A percentile compares a stretch with the other conserved stretches of the same genome.
Evolutionary conservation across 208 protist genomes (phyloP).

Genomic region (Crithidia acanthocephali): DNA sequence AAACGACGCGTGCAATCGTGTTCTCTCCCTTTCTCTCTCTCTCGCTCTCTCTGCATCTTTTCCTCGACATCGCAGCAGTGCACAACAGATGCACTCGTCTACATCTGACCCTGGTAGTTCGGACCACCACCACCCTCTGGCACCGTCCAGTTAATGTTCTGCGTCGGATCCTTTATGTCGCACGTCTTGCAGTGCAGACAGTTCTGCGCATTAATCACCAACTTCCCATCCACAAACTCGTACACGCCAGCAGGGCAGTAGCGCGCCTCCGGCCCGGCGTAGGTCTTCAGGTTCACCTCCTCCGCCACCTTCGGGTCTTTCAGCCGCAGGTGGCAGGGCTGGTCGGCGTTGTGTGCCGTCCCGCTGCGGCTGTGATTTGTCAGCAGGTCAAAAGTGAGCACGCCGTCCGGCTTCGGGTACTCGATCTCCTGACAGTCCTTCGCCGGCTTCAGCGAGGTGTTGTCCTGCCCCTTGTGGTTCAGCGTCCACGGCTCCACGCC

Average conservation of each 20-base stretch:
- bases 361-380: slow-evolving; percentile 95
- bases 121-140: slow-evolving; percentile 94
- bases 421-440: slow-evolving; percentile 85
- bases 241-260: slow-evolving; percentile 99
- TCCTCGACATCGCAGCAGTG: too few relatives aligned
- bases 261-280: slow-evolving; percentile 92
- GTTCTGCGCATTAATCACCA: slow-evolving; percentile 98
- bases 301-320: slow-evolving; percentile 71
- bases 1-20: too few relatives aligned
- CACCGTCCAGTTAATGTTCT: slow-evolving; percentile 98
- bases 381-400: slow-evolving; percentile 97
- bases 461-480: slow-evolving; percentile 74
- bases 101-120: slow-evolving; percentile 89
- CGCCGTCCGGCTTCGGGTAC: slow-evolving; percentile 98
- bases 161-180: slow-evolving; percentile 98
- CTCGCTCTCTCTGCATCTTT: too few relatives aligned
- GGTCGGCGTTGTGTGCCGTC: slow-evolving; percentile 97
- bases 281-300: slow-evolving; percentile 88
- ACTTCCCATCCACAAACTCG: slow-evolving; percentile 88
- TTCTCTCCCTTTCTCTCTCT: too few relatives aligned
- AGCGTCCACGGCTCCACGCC: slow-evolving; percentile 94
- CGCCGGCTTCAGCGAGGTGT: slow-evolving; percentile 73
- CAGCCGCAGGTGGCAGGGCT: slow-evolving; percentile 95
- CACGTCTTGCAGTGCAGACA: slow-evolving; percentile 99
- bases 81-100: slow-evolving; percentile 13